phyloP scores from a whole-genome alignment of 192 early-diverging fungal species.

The Chytriomyces hyalinus region DNA sequence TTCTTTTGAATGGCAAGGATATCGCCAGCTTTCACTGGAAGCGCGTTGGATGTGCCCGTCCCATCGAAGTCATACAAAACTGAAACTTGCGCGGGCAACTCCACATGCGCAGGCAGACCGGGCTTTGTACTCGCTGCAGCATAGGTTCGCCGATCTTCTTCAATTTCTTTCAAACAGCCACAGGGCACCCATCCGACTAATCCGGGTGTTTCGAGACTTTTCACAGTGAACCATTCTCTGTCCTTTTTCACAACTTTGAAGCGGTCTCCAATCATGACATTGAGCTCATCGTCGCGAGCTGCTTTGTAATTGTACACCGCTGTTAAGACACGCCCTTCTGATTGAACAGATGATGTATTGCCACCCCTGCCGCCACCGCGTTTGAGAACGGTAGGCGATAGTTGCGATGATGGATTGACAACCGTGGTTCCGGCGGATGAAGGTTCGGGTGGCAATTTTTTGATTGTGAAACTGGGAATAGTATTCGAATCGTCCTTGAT shows the following conservation, averaged over 20 bases:
- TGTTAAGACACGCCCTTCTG: constrained; percentile 47
- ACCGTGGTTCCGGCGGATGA: constrained; percentile 64
- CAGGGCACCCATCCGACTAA: constrained; percentile 21
- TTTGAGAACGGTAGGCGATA: not conserved
- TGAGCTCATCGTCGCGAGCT: constrained; percentile 62
- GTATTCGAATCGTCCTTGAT: constrained; percentile 14
- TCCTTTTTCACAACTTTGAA: constrained; percentile 63
- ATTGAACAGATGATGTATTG: not conserved
- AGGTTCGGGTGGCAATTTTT: constrained; percentile 8
- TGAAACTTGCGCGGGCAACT: constrained; percentile 2
- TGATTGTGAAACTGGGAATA: not conserved
- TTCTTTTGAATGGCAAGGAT: constrained; percentile 9
- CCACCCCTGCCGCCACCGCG: not conserved
- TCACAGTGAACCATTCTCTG: constrained; percentile 66
- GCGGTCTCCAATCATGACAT: constrained; percentile 66
- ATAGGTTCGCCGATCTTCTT: not conserved
- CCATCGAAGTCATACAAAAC: constrained; percentile 29
- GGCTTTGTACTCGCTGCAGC: not conserved
- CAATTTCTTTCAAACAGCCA: constrained; percentile 20
- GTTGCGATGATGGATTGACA: not conserved
- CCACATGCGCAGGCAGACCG: not conserved
- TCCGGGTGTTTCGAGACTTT: constrained; percentile 26
- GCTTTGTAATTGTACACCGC: constrained; percentile 69
- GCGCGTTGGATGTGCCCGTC: not conserved
- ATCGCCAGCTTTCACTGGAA: constrained; percentile 7